Conservation (phyloP, 75 land plant species). For the Cryptomeria japonica region DNA sequence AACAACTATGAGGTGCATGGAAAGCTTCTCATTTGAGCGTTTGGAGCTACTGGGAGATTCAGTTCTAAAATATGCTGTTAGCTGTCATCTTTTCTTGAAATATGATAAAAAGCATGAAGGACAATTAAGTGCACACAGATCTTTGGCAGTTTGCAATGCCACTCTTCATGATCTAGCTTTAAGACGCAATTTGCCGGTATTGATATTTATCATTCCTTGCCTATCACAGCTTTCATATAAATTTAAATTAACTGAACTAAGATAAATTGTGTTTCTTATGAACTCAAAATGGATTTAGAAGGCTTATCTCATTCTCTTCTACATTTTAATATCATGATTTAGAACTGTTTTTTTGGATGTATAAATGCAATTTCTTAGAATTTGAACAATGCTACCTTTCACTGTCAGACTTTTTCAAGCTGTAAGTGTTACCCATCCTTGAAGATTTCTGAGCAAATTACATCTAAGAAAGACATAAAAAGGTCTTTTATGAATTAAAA, state of each 20-base stretch:
- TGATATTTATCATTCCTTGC: background rate
- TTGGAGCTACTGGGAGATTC: slow-evolving; percentile 95
- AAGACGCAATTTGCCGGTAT: slow-evolving; percentile 61
- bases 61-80: slow-evolving; percentile 82
- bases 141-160: slow-evolving; percentile 65
- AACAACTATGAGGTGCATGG: slow-evolving; percentile 78
- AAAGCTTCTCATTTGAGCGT: slow-evolving; percentile 82
- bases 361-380: background rate
- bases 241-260: background rate
- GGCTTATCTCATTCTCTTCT: background rate
- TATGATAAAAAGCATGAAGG: slow-evolving; percentile 86
- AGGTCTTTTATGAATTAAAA: background rate
- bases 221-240: background rate
- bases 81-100: slow-evolving; percentile 76
- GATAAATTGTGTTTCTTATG: background rate
- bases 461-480: background rate
- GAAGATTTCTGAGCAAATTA: background rate
- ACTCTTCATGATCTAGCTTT: slow-evolving; percentile 80
- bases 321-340: background rate
- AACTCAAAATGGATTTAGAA: background rate
- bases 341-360: background rate
- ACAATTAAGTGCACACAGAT: slow-evolving; percentile 62
- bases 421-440: background rate
- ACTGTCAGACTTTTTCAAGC: background rate
- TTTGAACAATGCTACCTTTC: background rate